phyloP scores from a whole-genome alignment of 768 basidiomycete genomes.

The Panaeolus cyanescens region DNA sequence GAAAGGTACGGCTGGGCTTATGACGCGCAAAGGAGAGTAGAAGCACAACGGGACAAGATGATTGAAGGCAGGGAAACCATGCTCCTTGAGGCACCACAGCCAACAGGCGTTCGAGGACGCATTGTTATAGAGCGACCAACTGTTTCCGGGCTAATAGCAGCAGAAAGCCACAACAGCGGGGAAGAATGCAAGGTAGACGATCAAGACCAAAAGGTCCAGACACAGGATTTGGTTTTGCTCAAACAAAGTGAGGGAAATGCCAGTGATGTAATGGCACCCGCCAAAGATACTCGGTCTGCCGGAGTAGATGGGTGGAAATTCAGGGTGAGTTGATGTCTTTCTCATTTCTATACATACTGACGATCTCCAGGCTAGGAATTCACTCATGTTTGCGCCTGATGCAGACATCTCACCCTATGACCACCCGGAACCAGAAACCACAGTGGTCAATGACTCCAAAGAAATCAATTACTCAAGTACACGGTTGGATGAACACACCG shows the following conservation, averaged over 20 bases:
- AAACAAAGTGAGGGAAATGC: slow-evolving; percentile 26
- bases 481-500: slow-evolving; percentile 68
- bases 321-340: slow-evolving; percentile 48
- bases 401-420: slow-evolving; percentile 84
- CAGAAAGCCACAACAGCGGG: slow-evolving; percentile 24
- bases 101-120: slow-evolving; percentile 66
- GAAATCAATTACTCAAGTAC: slow-evolving; percentile 82
- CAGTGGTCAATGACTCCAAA: slow-evolving; percentile 41
- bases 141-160: slow-evolving; percentile 54
- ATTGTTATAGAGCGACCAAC: slow-evolving; percentile 63
- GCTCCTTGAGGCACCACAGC: slow-evolving; percentile 67
- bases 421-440: slow-evolving; percentile 27
- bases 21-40: slow-evolving; percentile 85
- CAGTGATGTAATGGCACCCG: slow-evolving; percentile 78
- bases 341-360: not conserved
- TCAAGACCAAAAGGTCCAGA: slow-evolving; percentile 15
- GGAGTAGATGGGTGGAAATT: slow-evolving; percentile 84
- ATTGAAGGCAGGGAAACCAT: slow-evolving; percentile 68
- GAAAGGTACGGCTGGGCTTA: slow-evolving; percentile 93
- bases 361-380: slow-evolving; percentile 76
- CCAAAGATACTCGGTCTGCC: slow-evolving; percentile 70
- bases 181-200: slow-evolving; percentile 19
- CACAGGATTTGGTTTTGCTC: slow-evolving; percentile 21
- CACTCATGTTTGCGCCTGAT: slow-evolving; percentile 94
- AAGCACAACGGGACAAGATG: slow-evolving; percentile 64